These are phyloP conservation scores for Pisolithus thermaeus DNA, from an alignment of 1,284 basidiomycete genomes.

Conservation along the genomic window DNA sequence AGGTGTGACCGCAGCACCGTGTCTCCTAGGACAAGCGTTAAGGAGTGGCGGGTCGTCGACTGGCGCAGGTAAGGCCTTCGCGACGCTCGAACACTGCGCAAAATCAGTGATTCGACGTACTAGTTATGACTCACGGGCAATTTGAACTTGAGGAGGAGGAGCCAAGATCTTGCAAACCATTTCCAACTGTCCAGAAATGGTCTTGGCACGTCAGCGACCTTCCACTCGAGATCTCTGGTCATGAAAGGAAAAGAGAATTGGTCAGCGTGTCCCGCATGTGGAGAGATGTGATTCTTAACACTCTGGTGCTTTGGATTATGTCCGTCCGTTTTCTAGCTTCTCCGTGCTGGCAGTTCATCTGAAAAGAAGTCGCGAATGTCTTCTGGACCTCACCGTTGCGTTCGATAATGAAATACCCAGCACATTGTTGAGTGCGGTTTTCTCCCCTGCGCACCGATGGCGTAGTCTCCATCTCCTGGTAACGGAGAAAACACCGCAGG, in stretches of 20 bases:
- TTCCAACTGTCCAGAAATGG: too few species aligned
- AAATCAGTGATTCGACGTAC: too few species aligned
- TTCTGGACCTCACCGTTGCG: neutral
- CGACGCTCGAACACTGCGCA: too few species aligned
- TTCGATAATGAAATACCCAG: too few species aligned
- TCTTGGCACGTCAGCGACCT: neutral
- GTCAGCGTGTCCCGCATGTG: neutral
- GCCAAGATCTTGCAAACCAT: too few species aligned
- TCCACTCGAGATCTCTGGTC: slow-evolving; percentile 8
- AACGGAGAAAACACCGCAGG: neutral
- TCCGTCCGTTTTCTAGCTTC: neutral
- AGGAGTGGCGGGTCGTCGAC: too few species aligned
- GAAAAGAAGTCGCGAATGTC: neutral
- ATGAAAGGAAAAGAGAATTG: slow-evolving; percentile 13
- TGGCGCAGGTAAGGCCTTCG: too few species aligned
- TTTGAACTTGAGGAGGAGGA: too few species aligned
- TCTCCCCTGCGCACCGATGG: neutral
- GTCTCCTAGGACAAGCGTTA: too few species aligned
- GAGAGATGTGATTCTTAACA: neutral
- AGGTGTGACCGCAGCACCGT: too few species aligned
- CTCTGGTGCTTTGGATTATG: neutral
- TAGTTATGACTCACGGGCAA: too few species aligned
- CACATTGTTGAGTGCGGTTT: neutral
- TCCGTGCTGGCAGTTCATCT: neutral
- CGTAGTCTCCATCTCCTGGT: neutral